Evolutionary conservation across 2,329 filamentous ascomycete genomes (phyloP), one percentile per base, ranked within the genome.

Genomic region (Tricladium varicosporioides): DNA sequence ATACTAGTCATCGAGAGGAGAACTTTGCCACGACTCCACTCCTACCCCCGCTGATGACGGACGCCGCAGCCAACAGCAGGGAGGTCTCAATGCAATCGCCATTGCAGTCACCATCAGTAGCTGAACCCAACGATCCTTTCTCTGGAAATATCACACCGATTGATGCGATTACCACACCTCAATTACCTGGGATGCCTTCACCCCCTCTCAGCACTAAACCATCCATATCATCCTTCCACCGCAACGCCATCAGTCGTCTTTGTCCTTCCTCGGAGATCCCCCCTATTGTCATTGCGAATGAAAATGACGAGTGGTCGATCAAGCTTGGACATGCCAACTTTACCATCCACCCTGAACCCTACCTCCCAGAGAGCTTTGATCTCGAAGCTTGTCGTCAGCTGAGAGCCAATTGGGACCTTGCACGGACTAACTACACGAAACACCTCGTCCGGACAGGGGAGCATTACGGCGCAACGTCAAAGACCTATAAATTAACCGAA

Each of bases 301-400:
- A 85, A 5, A 80, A 86, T 50, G 91, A 96, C 70, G 85, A 87
- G 63, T 97, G 93, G 93, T 88, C 90, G 1, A 84, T 88, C 68
- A 85, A 85, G 56, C 83, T 97, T 13, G 93, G 93, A 27, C 92
- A 97, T 70, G 92, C 92, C 62, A 96, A 97, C 75, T 97, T 95
- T 71, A 92, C 84, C 66, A 95, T 97, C 65, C 76, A 83, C 18
- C 92, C 92, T 0, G 83, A 87, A 70, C 93, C 92, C 0, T 96
- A 96, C 68, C 73, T 83, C 8, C 87, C 91, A 0, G 80, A 85
- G 14, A 69, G 70, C 2, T 83, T 83, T 60, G 84, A 88, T 62
- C 52, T 71, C 13, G 68, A 69, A 54, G 75, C 79, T 2, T 84
- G 85, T 67, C 81, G 81, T 33, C 81, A 85, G 67, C 79, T 96